Base-by-base conservation (phyloP, 345 rosid genomes). In the Toxicodendron radicans region DNA sequence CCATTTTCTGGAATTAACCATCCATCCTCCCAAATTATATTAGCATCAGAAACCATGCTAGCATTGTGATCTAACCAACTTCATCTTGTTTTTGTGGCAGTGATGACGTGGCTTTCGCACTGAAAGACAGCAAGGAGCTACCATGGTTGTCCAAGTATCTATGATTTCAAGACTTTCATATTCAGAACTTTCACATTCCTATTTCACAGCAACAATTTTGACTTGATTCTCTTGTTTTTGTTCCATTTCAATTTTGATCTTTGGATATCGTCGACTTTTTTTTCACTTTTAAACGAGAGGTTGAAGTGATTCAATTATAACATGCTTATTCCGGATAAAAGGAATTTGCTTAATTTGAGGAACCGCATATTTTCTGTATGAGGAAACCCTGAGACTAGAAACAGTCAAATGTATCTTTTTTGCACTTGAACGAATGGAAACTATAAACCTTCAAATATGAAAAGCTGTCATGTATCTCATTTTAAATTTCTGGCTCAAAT, bases 81-180 rank as follows among this genome's bases (percentile, higher is more conserved):
- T 51, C 56, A 30, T 46, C 59, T 68, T 78, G 58, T 13, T 41
- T n/a, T 62, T 21, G 9, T 79, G 77, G 85, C 93, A 89, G 98
- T 80, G 98, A 94, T 75, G 98, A 95, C 64, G 94, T 92, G 70
- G 85, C 92, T 66, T 95, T 95, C 80, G 97, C 97, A 6, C 85
- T 95, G 79, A 92, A 95, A 82, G 94, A 88, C 77, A 74, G 85
- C 83, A 84, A 80, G 80, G 97, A 91, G 61, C 78, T 95, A 27
- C 91, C 97, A 20, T 95, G 99, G 99, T 74, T 91, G 70, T 87
- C 90, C 63, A 92, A 85, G 82, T 92, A 88, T 78, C 80, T 95
- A 76, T 95, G 84, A 93, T 69, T 51, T 51, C 54, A 51, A 32
- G 64, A 75, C 49, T 32, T 8, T 21, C 20, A 43, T 10, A 51